Evolutionary conservation across 805 yeast species (phyloP).

Genomic region (Lachancea thermotolerans): DNA sequence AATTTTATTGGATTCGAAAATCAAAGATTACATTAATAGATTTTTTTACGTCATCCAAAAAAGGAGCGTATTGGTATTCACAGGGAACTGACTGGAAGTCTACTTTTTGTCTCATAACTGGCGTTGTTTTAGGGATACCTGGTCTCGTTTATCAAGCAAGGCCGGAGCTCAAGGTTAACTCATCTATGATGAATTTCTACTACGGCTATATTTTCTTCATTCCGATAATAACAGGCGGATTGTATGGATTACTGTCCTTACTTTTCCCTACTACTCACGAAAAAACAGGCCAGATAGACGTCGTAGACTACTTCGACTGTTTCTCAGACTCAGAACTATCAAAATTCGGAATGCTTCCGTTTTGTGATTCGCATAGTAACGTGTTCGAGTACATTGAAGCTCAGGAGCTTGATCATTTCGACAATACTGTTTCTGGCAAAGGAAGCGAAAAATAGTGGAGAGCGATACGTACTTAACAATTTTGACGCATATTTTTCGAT

Average conservation of each 20-base stretch:
- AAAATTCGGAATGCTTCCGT: constrained; percentile 15
- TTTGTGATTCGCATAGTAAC: constrained; percentile 7
- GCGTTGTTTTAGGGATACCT: constrained; percentile 17
- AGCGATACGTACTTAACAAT: no score
- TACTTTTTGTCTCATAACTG: constrained; percentile 9
- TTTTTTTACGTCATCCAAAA: constrained; percentile 26
- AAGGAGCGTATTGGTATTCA: constrained; percentile 19
- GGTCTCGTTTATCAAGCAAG: constrained; percentile 17
- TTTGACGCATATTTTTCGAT: no score
- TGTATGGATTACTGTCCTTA: constrained; percentile 11
- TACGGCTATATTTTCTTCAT: constrained; percentile 21
- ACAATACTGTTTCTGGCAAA: no score
- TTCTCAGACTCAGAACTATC: constrained; percentile 16
- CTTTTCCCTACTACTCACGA: constrained; percentile 14
- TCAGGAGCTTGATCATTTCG: not conserved
- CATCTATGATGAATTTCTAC: constrained; percentile 17
- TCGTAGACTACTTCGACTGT: constrained; percentile 21
- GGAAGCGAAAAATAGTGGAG: no score
- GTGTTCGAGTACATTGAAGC: constrained; percentile 11
- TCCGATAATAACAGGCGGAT: constrained; percentile 14
- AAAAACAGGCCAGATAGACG: constrained; percentile 13
- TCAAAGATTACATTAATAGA: constrained; percentile 30
- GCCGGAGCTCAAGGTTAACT: constrained; percentile 9
- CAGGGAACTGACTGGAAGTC: constrained; percentile 18
- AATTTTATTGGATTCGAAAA: constrained; percentile 32